Evolutionary conservation across 805 yeast species (phyloP).

Genomic region (Sugiyamaella mastotermitis): DNA sequence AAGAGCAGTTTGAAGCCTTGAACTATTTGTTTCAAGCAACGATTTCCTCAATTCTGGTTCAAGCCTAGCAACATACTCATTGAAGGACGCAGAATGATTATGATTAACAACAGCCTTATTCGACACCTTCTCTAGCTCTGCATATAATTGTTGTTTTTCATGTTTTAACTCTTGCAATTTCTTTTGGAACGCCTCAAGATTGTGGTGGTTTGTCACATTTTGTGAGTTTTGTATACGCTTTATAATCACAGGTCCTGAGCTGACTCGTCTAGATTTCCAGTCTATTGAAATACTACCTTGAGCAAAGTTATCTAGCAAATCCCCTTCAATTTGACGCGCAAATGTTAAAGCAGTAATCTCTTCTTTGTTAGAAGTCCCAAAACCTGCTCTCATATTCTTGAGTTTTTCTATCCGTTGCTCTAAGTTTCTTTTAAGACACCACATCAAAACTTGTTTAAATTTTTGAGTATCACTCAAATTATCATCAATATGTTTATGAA

Average conservation of each 20-base stretch:
- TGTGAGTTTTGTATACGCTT: constrained; percentile 47
- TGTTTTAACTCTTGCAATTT: constrained; percentile 39
- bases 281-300: constrained; percentile 57
- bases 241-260: constrained; percentile 16
- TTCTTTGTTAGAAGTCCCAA: constrained; percentile 22
- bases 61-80: too few relatives aligned
- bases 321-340: constrained; percentile 61
- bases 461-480: constrained; percentile 65
- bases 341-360: constrained; percentile 27
- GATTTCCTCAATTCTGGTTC: too few relatives aligned
- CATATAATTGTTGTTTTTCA: constrained; percentile 46
- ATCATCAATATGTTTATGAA: constrained; percentile 56
- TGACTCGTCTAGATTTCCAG: constrained; percentile 43
- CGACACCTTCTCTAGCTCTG: constrained; percentile 3
- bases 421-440: constrained; percentile 56
- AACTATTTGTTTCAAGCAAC: too few relatives aligned
- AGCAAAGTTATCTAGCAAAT: constrained; percentile 50
- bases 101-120: too few relatives aligned
- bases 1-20: too few relatives aligned
- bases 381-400: constrained; percentile 22
- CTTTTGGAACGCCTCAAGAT: constrained; percentile 40
- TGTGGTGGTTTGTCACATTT: constrained; percentile 46
- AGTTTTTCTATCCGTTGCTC: constrained; percentile 23
- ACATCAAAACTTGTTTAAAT: constrained; percentile 61
- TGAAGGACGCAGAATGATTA: too few relatives aligned